phyloP scores from a whole-genome alignment of 1,284 basidiomycete species.

The Marasmius fiardii region DNA sequence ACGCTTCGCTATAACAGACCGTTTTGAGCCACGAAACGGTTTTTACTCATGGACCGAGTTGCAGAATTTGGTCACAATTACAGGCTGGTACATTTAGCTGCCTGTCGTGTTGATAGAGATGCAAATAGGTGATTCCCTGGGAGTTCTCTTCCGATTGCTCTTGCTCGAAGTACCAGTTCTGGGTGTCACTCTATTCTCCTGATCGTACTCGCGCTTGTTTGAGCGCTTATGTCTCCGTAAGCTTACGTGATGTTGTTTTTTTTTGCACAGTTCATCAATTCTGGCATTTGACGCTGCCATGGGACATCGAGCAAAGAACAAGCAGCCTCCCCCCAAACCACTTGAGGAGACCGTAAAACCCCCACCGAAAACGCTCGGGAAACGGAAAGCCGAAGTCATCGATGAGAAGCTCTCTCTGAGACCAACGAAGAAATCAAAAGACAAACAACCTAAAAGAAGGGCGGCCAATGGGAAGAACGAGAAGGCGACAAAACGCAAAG shows the following conservation, averaged over 20 bases:
- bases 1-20: too few species aligned
- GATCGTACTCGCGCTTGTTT: too few species aligned
- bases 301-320: constrained; percentile 90
- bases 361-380: constrained; percentile 59
- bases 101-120: too few species aligned
- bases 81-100: too few species aligned
- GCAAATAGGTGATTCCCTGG: too few species aligned
- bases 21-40: too few species aligned
- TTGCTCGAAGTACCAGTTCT: too few species aligned
- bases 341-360: constrained; percentile 39
- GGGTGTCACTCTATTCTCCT: too few species aligned
- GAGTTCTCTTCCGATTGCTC: too few species aligned
- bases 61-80: too few species aligned
- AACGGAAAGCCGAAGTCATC: constrained; percentile 62
- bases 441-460: constrained; percentile 31
- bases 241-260: background rate
- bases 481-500: constrained; percentile 23
- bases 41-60: too few species aligned
- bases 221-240: background rate
- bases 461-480: constrained; percentile 12
- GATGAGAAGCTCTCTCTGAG: constrained; percentile 29
- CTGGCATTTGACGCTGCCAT: constrained; percentile 36
- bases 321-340: constrained; percentile 78
- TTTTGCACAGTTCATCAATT: background rate
- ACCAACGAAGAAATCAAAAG: constrained; percentile 58